Base-by-base conservation (phyloP, 176 grass and related monocot species). In the Carex cristatella region DNA sequence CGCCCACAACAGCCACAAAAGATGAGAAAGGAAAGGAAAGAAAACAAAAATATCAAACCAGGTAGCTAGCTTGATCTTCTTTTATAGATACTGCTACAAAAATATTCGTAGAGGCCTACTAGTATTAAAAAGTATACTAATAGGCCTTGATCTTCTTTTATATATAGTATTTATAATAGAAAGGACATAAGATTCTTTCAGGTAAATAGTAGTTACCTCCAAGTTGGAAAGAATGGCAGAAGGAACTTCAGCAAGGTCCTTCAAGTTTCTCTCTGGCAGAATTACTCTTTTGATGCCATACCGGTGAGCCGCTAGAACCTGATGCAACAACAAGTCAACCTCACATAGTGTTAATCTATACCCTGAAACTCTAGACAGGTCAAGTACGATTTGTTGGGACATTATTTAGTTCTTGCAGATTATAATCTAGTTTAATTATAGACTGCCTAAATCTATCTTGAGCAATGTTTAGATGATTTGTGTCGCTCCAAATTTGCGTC, bases 231-330 rank as follows among this genome's bases (percentile, higher is more conserved):
- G 93, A 84, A 99, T 87, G 16, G 93, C 83, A 32, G 91, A 81
- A 42, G 96, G 93, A 87, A 99, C 89, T 87, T 99, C 96, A 56
- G 90, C 79, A 71, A 99, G 85, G 85, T 99, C 96, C 87, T 99
- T 99, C 81, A 89, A 86, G 69, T 99, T 99, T 63, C 96, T 88
- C 90, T 94, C 93, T 71, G 96, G 96, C 69, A 99, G 90, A 82
- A 99, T 99, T 79, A 99, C 91, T 88, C 96, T 90, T 87, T 94
- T 99, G 70, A 99, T 95, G 46, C 96, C 96, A 92, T 88, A 94
- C 3, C 93, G 90, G 87, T 99, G 90, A 18, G 96, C 96, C 0
- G 96, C 93, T 87, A 99, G 79, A 54, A 99, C 91, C 96, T 99
- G 80, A 90, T 90, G n/a, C 4, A 83, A 72, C 28, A 70, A 61